A percentile compares a stretch with the other conserved stretches of the same genome.
These are phyloP conservation scores for Suillus alpinus DNA, from an alignment of 768 basidiomycete genomes.

Conservation along the genomic window DNA sequence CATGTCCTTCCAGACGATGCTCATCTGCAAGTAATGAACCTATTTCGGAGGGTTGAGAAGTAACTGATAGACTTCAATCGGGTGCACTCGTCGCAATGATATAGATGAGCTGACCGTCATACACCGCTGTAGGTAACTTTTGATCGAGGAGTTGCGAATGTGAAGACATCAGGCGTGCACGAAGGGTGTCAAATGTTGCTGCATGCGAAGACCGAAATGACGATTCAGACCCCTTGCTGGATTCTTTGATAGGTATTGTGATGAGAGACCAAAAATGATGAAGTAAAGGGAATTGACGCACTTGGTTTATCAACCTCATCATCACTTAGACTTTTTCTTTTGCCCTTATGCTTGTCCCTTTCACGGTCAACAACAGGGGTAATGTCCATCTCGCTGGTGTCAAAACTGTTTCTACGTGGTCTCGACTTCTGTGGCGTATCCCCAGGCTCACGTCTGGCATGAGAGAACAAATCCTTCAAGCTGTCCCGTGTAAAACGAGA, in stretches of 20 bases:
- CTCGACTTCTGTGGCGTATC: conserved; percentile 58
- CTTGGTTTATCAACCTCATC: conserved; percentile 61
- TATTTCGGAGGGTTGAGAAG: conserved; percentile 9
- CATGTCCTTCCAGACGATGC: conserved; percentile 15
- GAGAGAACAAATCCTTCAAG: conserved; percentile 65
- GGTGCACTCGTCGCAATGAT: background rate
- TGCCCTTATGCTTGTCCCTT: conserved; percentile 43
- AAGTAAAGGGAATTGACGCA: conserved; percentile 32
- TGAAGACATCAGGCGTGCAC: conserved; percentile 42
- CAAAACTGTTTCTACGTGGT: conserved; percentile 56
- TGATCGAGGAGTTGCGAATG: conserved; percentile 38
- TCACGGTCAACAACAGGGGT: conserved; percentile 45
- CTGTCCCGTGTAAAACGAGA: conserved; percentile 39
- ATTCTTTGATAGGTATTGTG: conserved; percentile 17
- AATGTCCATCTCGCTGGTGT: conserved; percentile 56
- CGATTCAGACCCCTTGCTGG: conserved; percentile 25
- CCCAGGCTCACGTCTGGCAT: conserved; percentile 60
- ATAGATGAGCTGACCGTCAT: conserved; percentile 33
- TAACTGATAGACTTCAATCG: background rate
- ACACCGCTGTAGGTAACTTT: conserved; percentile 27
- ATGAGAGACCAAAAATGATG: conserved; percentile 5
- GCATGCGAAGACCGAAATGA: conserved; percentile 46
- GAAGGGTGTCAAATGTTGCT: conserved; percentile 43
- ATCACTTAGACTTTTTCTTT: conserved; percentile 62
- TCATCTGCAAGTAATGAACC: conserved; percentile 17